phyloP scores from a whole-genome alignment of 176 grass and related monocot species.

The Rhynchospora tenuis region DNA sequence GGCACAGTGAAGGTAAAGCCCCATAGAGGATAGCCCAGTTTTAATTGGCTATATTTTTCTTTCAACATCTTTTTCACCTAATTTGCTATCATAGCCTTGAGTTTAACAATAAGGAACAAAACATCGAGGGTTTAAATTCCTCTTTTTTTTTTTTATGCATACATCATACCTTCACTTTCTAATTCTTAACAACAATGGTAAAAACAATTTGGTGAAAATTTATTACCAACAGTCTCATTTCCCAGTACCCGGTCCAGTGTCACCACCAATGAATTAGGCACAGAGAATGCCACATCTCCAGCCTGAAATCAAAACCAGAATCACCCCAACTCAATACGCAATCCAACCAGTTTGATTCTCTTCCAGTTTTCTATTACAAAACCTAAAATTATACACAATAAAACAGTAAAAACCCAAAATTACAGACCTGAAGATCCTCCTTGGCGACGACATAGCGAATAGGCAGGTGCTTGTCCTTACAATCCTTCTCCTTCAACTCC shows the following conservation, averaged over 20 bases:
- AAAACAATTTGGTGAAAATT: neutral
- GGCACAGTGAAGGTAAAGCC: neutral
- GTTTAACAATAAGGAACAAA: too few relatives aligned
- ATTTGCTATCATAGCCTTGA: too few relatives aligned
- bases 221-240: constrained; percentile 83
- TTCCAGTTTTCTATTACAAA: neutral
- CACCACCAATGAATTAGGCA: constrained; percentile 82
- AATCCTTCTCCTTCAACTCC: constrained; percentile 60
- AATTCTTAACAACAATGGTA: neutral
- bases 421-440: constrained; percentile 60
- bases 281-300: constrained; percentile 77
- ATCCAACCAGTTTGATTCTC: neutral
- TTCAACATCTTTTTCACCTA: too few relatives aligned
- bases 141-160: too few relatives aligned
- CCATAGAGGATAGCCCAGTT: neutral
- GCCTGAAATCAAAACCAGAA: constrained; percentile 38
- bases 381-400: neutral
- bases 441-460: constrained; percentile 65
- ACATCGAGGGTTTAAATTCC: too few relatives aligned
- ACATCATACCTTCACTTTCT: too few relatives aligned
- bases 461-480: constrained; percentile 47
- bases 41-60: too few relatives aligned
- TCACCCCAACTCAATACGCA: neutral
- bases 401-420: neutral
- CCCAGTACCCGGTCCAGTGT: constrained; percentile 87